Base-by-base conservation (phyloP, 1,284 basidiomycete genomes). In the Apiotrichum akiyoshidainum region DNA sequence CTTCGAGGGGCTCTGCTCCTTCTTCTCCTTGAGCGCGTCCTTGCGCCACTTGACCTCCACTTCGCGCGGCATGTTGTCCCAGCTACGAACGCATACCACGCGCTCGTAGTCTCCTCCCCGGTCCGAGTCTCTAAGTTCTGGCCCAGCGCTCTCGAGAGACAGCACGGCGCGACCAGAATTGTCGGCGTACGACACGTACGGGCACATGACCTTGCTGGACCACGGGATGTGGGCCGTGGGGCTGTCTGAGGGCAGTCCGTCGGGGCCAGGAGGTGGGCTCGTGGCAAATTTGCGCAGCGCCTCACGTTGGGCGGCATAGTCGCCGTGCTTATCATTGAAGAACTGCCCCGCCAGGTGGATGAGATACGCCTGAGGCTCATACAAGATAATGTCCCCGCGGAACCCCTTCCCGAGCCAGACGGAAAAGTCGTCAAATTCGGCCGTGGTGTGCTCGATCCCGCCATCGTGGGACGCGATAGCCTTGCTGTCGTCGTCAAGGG, bases 281-380 rank as follows among this genome's bases (percentile, higher is more conserved):
- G 41, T 17, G 17, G 59, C 55, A 44, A 63, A 63, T 7, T 31
- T 8, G 14, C 22, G 12, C 14, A 63, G 37, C 1, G 26, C 39
- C 1, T 39, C 50, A 12, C 58, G 55, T 50, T 63, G 61, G 0
- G 55, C 55, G 1, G 44, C 45, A 17, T 59, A 58, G 49, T 63
- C 55, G 41, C 45, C 49, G 7, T 48, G 21, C 6, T 12, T 19
- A 1, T 46, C 53, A 1, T 51, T 48, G 17, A 62, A 45, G 46
- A 54, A 51, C 39, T 55, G 46, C 14, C 51, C 51, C 1, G 58
- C 55, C 1, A 60, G 40, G 6, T 52, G 22, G 34, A 63, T 52
- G 37, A 63, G 61, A 53, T 63, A 63, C 31, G 55, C 48, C 46
- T 63, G 61, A 2, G 61, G 61, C 34, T 56, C 55, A 53, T 58